Base-by-base conservation (phyloP, 75 land plant genomes). In the Gnetum montanum region DNA sequence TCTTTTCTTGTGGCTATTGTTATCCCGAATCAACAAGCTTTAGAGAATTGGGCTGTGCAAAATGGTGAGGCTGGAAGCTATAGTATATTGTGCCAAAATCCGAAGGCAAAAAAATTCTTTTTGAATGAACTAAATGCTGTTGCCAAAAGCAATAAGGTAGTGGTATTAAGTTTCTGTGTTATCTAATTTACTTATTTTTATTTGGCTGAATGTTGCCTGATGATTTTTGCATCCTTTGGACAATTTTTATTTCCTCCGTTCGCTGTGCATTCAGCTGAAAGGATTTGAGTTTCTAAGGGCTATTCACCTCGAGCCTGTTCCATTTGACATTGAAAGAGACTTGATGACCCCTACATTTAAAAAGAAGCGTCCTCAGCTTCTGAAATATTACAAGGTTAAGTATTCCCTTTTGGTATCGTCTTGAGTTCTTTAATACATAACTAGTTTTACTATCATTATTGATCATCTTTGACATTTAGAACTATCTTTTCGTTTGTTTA, bases 311-410 rank as follows among this genome's bases (percentile, higher is more conserved):
- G 99, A 95, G 25, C 81, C 83, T 24, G 46, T 51, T 6, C 97
- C 99, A 41, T 95, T 95, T 53, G 97, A 95, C 47, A 71, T 90
- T 65, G 97, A 95, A 44, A 76, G 99, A 19, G 99, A 91, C 35
- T 70, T 95, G 56, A 56, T 92, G 12, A 95, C 97, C 11, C 99
- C 99, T 10, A 90, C 99, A 8, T 95, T 70, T 53, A 95, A 95
- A 76, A 92, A 83, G 70, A 95, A 95, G 73, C 70, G 99, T 31
- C 92, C 99, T 16, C 99, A 95, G 44, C 74, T 95, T 47, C 72
- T 78, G 13, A 90, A 95, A 64, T 77, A 79, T 35, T 95, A 95
- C 60, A 74, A 90, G 97, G 99, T 95, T 22, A 22, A 31, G 29
- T 41, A 15, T 41, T 41, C 7, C 1, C 43, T 15, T 41, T 18